Evolutionary conservation across 2,329 filamentous ascomycete genomes (phyloP).

Genomic region (Verticillium tricorpus): DNA sequence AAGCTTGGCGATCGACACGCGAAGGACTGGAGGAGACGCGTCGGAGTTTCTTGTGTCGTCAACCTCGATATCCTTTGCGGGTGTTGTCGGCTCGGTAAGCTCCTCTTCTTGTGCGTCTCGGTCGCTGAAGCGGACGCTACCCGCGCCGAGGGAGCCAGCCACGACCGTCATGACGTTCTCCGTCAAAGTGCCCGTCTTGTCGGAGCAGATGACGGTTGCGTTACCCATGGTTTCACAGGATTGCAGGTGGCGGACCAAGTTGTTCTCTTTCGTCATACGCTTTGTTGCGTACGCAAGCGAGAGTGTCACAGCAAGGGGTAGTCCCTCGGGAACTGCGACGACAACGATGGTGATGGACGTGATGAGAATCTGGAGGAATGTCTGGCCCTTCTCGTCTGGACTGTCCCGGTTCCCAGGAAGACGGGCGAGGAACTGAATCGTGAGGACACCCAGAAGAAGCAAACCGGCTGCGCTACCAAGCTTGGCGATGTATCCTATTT

Average conservation of each 20-base stretch:
- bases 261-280: conserved; percentile 59
- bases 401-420: conserved; percentile 33
- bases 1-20: conserved; percentile 7
- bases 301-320: conserved; percentile 57
- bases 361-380: conserved; percentile 41
- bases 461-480: conserved; percentile 15
- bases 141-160: conserved; percentile 44
- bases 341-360: conserved; percentile 49
- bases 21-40: neutral
- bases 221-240: conserved; percentile 63
- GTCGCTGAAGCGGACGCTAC: conserved; percentile 31
- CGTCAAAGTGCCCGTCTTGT: conserved; percentile 63
- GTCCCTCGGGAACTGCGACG: conserved; percentile 55
- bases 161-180: conserved; percentile 61
- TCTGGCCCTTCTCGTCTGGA: conserved; percentile 40
- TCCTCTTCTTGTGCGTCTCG: conserved; percentile 16
- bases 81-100: neutral
- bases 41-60: conserved; percentile 2
- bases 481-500: conserved; percentile 16
- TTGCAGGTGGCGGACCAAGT: conserved; percentile 53
- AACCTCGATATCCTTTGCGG: neutral
- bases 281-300: conserved; percentile 60
- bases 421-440: conserved; percentile 14
- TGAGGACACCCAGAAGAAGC: conserved; percentile 13
- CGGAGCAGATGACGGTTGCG: conserved; percentile 59